Evolutionary conservation across 345 rosid genomes (phyloP), one percentile per base, ranked within the genome.

Genomic region (Lagerstroemia speciosa): DNA sequence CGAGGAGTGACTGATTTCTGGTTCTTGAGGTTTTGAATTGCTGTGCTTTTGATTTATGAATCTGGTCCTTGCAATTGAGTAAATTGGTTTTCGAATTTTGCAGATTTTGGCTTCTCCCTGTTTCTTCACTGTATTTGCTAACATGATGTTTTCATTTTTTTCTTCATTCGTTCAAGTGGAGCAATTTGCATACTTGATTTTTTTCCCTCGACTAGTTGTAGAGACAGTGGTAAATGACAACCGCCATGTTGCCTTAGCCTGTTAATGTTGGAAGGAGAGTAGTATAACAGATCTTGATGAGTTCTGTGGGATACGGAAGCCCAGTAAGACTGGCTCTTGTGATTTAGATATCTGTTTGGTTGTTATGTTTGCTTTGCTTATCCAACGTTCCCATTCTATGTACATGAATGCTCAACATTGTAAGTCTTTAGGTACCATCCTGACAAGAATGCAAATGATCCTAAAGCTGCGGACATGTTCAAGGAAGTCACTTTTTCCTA

Each of bases 381-480:
- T 48, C 22, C 22, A 48, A 20, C 53, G 17, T 16, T 3, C 53
- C 22, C 53, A 53, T 8, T 24, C 29, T n/a, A n/a, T 10, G 24
- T 1, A 53, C 24, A 11, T 27, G 29, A 1, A 29, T 30, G 63
- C 34, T 10, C 31, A 58, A n/a, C 24, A 33, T 30, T 45, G 32
- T 62, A 62, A 26, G 12, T 66, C 24, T 79, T 72, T 87, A 95
- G 99, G 87, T 95, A 95, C 69, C 98, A 92, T 85, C 99, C 98
- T 73, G 99, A 92, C 87, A 92, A 95, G 82, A 95, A 89, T 77
- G 88, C 87, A 41, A 92, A 95, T 82, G 96, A 95, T 72, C 91
- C 98, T 40, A 67, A 87, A 75, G 97, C 98, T 66, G 89, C 98
- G 26, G 94, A 95, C 74, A 83, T 87, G 86, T 95, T 92, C 76